Evolutionary conservation across 2,329 filamentous ascomycete species (phyloP), one percentile per base, ranked within the genome.

Genomic region (Fusarium camptoceras): DNA sequence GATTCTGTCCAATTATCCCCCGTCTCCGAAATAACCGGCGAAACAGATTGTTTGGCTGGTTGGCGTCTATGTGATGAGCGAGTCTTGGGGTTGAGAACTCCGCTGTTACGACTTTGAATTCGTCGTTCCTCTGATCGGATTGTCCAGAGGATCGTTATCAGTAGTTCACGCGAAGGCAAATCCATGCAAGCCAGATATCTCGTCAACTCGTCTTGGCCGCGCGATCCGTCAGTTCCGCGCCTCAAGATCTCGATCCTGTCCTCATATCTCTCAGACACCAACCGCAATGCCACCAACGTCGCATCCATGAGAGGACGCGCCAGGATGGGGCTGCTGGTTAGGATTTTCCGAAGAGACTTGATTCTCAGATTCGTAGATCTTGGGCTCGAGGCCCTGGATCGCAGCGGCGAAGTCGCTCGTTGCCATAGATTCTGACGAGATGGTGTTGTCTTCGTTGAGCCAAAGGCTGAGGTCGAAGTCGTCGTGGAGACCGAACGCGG

Each of bases 241-340:
- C 64, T 62, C 73, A 70, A 73, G 73, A 76, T 78, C 74, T 76
- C 81, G 80, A 82, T 83, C 80, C 78, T 82, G 75, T 82, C 79
- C 73, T 85, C 81, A 76, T 78, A 76, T 82, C 84, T 81, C 81
- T 89, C 83, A 89, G 87, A 88, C 80, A 86, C 87, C 85, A 87
- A 90, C 89, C 89, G 89, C 89, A 91, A 88, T 84, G 86, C 87
- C 86, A 80, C 87, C 87, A 90, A 86, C 88, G 89, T 91, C 89
- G 89, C 89, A 91, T 91, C 88, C 88, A 81, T 83, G 76, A 91
- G 83, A 77, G 89, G 89, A 91, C 89, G 89, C 89, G 89, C 89
- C 89, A 91, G 85, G 81, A 83, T 86, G 86, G 88, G 89, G 89
- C 88, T 91, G 89, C 89, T 87, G 88, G 89, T 87, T 86, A 91